Base-by-base conservation (phyloP, 768 basidiomycete species). In the Pleurotus platypus region DNA sequence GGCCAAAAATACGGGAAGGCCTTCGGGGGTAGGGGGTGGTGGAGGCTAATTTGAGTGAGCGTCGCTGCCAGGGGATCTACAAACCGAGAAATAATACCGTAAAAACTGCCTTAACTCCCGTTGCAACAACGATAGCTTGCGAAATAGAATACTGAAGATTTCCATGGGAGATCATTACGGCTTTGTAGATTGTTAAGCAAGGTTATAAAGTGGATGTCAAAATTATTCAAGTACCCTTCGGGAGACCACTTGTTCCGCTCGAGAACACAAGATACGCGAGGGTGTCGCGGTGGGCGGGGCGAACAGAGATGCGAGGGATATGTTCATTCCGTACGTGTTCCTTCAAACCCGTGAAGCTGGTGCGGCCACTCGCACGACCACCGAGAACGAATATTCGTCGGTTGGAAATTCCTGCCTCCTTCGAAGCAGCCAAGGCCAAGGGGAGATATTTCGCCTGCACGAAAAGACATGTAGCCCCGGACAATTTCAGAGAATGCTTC, bases 211-310 rank as follows among this genome's bases (percentile, higher is more conserved):
- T 20, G 20, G 18, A 57, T 26, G 16, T 24, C 9, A 47, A 46
- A 40, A 38, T 37, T 24, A 12, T 12, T 24, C 35, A 26, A 57
- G 16, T 24, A 84, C 88, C 87, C 79, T 91, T 91, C 0, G 89
- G 87, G 3, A 85, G 70, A 0, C 89, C 89, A 58, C 79, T 90
- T 0, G 90, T 91, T 20, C 89, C 89, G 62, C 89, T 90, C 0
- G 89, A 91, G 64, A 89, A 89, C 0, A 86, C 72, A 2, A 91
- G 72, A 65, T 90, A 89, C 0, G 86, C 89, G 1, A 89, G 69
- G 0, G 84, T 87, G 57, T 85, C 71, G 27, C 70, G 73, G 15
- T 61, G 70, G 0, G 80, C 86, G 0, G 75, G 71, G 42, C 73
- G 75, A 30, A 83, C 68, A 1, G 72, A 70, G 1, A 80, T 63